Percentiles rank a stretch among this genome's conserved stretches.
These are phyloP conservation scores for Aquanectria penicillioides DNA, from an alignment of 2,329 filamentous ascomycete species.

Conservation along the genomic window DNA sequence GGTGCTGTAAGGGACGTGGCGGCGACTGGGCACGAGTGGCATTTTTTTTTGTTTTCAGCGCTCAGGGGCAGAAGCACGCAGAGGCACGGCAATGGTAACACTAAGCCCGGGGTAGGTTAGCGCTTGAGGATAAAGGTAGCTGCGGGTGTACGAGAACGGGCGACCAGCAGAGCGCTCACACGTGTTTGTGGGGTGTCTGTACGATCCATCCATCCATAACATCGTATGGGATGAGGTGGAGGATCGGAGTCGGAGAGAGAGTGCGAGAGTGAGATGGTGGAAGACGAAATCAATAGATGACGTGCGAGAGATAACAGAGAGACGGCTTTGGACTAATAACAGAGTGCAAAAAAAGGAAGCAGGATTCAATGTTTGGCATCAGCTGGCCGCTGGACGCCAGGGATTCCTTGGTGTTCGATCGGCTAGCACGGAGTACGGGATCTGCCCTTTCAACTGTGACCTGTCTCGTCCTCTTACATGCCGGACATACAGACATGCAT, in stretches of 20 bases:
- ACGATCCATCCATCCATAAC: too few species aligned
- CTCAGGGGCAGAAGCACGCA: conserved; percentile 5
- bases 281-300: background rate
- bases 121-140: background rate
- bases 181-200: too few species aligned
- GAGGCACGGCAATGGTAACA: background rate
- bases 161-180: background rate
- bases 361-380: too few species aligned
- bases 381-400: background rate
- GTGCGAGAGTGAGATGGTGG: background rate
- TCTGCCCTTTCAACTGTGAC: too few species aligned
- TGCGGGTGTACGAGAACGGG: background rate
- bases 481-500: background rate
- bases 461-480: conserved; percentile 5
- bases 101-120: background rate
- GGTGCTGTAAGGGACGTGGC: conserved; percentile 1
- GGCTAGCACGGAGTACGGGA: background rate
- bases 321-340: too few species aligned
- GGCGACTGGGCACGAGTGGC: background rate
- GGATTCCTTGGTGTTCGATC: background rate
- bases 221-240: background rate
- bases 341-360: too few species aligned
- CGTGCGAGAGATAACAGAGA: too few species aligned
- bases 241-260: background rate
- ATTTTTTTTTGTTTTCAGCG: too few species aligned